A percentile compares a stretch with the other conserved stretches of the same genome.
phyloP scores from a whole-genome alignment of 2,329 filamentous ascomycete genomes.

The Aspergillus fijiensis region DNA sequence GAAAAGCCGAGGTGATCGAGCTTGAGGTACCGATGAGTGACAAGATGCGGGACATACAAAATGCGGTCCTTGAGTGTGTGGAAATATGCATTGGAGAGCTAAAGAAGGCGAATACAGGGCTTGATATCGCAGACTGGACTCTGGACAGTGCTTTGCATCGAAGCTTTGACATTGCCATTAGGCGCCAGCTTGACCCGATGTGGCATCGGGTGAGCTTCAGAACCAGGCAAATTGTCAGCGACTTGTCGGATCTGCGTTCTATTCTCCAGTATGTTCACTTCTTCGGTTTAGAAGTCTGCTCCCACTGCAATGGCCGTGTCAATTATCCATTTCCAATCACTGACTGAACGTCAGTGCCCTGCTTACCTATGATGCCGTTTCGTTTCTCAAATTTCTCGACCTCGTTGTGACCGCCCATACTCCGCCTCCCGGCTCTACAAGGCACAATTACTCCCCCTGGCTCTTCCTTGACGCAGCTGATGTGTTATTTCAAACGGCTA shows the following conservation, averaged over 20 bases:
- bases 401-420: conserved; percentile 90
- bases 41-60: conserved; percentile 88
- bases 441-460: conserved; percentile 91
- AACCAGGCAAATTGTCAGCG: conserved; percentile 90
- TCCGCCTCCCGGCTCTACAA: conserved; percentile 80
- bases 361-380: conserved; percentile 83
- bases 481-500: conserved; percentile 88
- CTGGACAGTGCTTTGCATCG: conserved; percentile 87
- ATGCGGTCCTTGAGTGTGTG: conserved; percentile 91
- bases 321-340: neutral
- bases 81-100: conserved; percentile 92
- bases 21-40: conserved; percentile 95
- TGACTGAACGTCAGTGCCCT: conserved; percentile 52
- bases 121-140: conserved; percentile 97
- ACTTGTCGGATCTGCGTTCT: conserved; percentile 76
- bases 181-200: conserved; percentile 88
- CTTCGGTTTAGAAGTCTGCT: neutral
- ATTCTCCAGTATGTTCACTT: conserved; percentile 65
- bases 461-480: conserved; percentile 93
- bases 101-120: conserved; percentile 81
- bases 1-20: conserved; percentile 95
- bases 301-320: neutral
- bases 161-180: conserved; percentile 86
- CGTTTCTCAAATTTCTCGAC: conserved; percentile 89
- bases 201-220: conserved; percentile 97